These are phyloP conservation scores for Cladorrhinum sp. DNA, from an alignment of 2,329 filamentous ascomycete genomes.

Conservation along the genomic window DNA sequence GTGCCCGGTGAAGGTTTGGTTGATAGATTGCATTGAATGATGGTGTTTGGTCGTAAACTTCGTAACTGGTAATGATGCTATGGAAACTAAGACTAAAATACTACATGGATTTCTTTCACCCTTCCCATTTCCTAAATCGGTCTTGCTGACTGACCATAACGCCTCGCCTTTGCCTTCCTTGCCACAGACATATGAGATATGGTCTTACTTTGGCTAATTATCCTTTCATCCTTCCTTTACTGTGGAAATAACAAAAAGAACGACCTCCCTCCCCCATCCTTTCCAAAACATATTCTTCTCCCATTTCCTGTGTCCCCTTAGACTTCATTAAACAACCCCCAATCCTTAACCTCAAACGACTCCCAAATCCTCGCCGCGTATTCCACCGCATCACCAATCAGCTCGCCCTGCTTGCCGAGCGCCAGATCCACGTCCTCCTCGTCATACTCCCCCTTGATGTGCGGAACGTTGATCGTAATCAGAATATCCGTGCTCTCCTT, in stretches of 20 bases:
- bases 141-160: neutral
- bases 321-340: constrained; percentile 63
- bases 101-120: neutral
- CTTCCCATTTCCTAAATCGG: too few species aligned
- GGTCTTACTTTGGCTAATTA: neutral
- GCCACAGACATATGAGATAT: neutral
- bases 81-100: neutral
- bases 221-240: neutral
- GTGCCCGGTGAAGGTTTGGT: too few species aligned
- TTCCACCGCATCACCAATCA: constrained; percentile 67
- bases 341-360: constrained; percentile 76
- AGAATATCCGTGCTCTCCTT: constrained; percentile 75
- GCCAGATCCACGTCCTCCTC: constrained; percentile 68
- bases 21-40: neutral
- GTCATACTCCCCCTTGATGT: constrained; percentile 71
- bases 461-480: constrained; percentile 83
- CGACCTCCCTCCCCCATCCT: too few species aligned
- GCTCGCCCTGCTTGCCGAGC: constrained; percentile 61
- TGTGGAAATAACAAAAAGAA: neutral
- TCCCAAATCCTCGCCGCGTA: constrained; percentile 66
- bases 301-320: constrained; percentile 18
- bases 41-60: neutral
- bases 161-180: neutral
- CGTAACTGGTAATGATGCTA: neutral
- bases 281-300: neutral